Evolutionary conservation across 2,329 filamentous ascomycete genomes (phyloP).

Genomic region (Fusarium camptoceras): DNA sequence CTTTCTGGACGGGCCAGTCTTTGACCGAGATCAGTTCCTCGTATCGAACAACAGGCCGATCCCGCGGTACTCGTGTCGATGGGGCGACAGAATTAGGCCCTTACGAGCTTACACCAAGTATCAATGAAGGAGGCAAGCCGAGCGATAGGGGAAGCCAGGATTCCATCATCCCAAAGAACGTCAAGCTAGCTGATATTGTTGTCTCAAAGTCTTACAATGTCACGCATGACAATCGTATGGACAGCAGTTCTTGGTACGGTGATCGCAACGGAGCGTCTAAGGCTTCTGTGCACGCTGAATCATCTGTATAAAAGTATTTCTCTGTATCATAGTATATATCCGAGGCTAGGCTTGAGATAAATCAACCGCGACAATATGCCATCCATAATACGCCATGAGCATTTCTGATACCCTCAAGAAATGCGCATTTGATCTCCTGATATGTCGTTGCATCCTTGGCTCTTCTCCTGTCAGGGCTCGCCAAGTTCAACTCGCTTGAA

Average conservation of each 20-base stretch:
- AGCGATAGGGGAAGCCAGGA: conserved; percentile 29
- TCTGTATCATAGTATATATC: background rate
- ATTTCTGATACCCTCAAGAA: too few relatives aligned
- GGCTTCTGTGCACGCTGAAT: conserved; percentile 18
- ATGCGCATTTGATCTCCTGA: too few relatives aligned
- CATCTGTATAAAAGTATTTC: background rate
- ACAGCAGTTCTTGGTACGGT: conserved; percentile 12
- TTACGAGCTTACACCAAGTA: conserved; percentile 31
- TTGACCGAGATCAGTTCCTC: conserved; percentile 1
- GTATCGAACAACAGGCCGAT: background rate
- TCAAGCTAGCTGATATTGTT: conserved; percentile 11
- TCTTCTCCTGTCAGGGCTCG: too few relatives aligned
- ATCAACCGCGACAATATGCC: background rate
- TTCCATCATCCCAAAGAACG: conserved; percentile 18
- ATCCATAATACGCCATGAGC: background rate
- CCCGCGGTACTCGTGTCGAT: background rate
- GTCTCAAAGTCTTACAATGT: conserved; percentile 30
- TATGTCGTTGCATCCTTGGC: too few relatives aligned
- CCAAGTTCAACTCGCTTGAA: too few relatives aligned
- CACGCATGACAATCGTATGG: background rate
- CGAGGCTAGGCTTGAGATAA: background rate
- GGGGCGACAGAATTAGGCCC: conserved; percentile 23
- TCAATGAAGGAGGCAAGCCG: background rate
- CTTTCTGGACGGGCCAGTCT: conserved; percentile 18
- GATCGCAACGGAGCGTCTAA: conserved; percentile 12